Percentiles rank a stretch among this genome's conserved stretches.
Conservation (phyloP, 1,284 basidiomycete species). For the Papiliotrema flavescens region DNA sequence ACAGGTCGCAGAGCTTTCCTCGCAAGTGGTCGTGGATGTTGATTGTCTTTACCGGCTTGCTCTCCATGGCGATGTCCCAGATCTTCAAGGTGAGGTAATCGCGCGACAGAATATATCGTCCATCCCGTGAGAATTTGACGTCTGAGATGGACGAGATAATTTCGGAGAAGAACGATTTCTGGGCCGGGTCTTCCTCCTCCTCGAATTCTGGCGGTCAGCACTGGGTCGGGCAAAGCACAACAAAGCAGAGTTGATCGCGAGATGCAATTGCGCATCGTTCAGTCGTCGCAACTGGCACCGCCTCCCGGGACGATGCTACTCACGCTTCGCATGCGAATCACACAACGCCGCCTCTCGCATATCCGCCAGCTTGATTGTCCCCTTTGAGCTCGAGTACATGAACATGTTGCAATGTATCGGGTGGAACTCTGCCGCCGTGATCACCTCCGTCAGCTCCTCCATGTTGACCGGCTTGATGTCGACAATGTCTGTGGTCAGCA, state of each 20-base stretch:
- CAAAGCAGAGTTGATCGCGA: too few relatives aligned
- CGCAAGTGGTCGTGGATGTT: constrained; percentile 98
- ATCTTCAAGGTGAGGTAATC: constrained; percentile 98
- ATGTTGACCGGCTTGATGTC: constrained; percentile 99
- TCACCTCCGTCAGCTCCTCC: constrained; percentile 99
- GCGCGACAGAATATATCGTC: constrained; percentile 91
- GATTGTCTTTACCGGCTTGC: constrained; percentile 92
- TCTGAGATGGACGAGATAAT: constrained; percentile 99
- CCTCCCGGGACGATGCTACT: too few relatives aligned
- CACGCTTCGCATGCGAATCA: constrained; percentile 94
- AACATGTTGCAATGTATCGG: constrained; percentile 96
- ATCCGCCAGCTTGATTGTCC: constrained; percentile 99
- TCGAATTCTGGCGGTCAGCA: constrained; percentile 70
- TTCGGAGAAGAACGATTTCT: constrained; percentile 99
- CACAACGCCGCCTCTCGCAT: constrained; percentile 98
- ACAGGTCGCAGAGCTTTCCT: constrained; percentile 95
- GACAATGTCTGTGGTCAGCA: constrained; percentile 73
- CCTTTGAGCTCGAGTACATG: constrained; percentile 99
- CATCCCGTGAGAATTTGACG: constrained; percentile 97
- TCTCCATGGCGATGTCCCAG: constrained; percentile 99
- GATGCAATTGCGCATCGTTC: too few relatives aligned
- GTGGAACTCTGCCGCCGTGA: constrained; percentile 98
- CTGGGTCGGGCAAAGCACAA: constrained; percentile 1
- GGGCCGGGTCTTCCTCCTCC: constrained; percentile 96
- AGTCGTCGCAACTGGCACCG: too few relatives aligned